Percentiles rank a stretch among this genome's conserved stretches.
These are phyloP conservation scores for Glarea lozoyensis DNA, from an alignment of 495 filamentous ascomycete genomes.

Conservation along the genomic window DNA sequence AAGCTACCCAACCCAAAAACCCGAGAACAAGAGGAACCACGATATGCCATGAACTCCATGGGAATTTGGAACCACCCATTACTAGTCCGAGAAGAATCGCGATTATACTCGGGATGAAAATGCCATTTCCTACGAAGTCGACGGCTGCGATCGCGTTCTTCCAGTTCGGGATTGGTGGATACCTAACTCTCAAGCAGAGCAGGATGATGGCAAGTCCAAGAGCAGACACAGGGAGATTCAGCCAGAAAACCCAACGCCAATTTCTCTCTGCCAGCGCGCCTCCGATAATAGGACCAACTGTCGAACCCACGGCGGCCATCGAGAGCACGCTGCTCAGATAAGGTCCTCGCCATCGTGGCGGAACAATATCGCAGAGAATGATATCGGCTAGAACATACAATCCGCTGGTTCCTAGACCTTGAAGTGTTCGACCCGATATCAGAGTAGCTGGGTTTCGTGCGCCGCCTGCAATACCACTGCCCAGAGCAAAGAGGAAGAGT, in stretches of 20 bases:
- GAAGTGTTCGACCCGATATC: slow-evolving; percentile 54
- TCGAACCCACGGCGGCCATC: slow-evolving; percentile 56
- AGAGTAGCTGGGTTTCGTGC: slow-evolving; percentile 47
- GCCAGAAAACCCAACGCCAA: slow-evolving; percentile 48
- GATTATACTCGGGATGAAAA: slow-evolving; percentile 21
- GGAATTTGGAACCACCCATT: slow-evolving; percentile 19
- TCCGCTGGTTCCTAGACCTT: slow-evolving; percentile 63
- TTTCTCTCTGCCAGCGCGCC: slow-evolving; percentile 56
- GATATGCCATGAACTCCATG: slow-evolving; percentile 24
- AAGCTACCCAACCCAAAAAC: slow-evolving; percentile 17
- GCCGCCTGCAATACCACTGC: slow-evolving; percentile 48
- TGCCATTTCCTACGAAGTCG: slow-evolving; percentile 25
- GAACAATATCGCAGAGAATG: slow-evolving; percentile 56
- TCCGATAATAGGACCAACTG: slow-evolving; percentile 58
- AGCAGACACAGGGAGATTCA: slow-evolving; percentile 33
- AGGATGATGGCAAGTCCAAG: slow-evolving; percentile 24
- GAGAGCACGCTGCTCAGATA: slow-evolving; percentile 24
- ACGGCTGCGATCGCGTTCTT: slow-evolving; percentile 15
- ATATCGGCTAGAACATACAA: slow-evolving; percentile 53
- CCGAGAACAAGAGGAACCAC: slow-evolving; percentile 24
- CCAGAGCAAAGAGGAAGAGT: slow-evolving; percentile 44
- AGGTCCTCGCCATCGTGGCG: slow-evolving; percentile 37
- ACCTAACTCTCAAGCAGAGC: slow-evolving; percentile 25
- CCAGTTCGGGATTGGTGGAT: slow-evolving; percentile 13
- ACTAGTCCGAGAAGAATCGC: slow-evolving; percentile 26